Evolutionary conservation across 495 filamentous ascomycete species (phyloP).

Genomic region (Talaromyces trachyspermus): DNA sequence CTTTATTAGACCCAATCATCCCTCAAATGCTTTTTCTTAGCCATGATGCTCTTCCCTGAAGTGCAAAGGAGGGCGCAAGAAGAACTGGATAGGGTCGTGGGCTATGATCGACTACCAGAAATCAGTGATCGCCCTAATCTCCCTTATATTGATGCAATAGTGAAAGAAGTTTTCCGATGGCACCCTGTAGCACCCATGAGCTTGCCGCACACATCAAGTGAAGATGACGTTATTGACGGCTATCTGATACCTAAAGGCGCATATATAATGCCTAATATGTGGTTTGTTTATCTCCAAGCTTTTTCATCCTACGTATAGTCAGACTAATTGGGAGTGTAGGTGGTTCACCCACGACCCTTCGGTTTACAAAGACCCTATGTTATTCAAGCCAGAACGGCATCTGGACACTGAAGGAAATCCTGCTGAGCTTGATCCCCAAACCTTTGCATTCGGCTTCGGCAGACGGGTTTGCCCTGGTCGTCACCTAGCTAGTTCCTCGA

Average conservation of each 20-base stretch:
- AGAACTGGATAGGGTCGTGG: constrained; percentile 24
- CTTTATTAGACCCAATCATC: constrained; percentile 19
- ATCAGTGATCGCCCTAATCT: constrained; percentile 35
- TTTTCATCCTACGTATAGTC: neutral
- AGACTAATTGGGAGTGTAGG: no score
- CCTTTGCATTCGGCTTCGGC: constrained; percentile 29
- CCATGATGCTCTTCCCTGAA: constrained; percentile 41
- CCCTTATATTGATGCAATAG: constrained; percentile 38
- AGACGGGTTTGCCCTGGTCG: constrained; percentile 33
- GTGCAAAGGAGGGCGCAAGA: constrained; percentile 43
- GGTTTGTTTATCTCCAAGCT: constrained; percentile 4
- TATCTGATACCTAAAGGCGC: constrained; percentile 14
- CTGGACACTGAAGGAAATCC: constrained; percentile 12
- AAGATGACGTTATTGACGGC: constrained; percentile 11
- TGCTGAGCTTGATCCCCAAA: constrained; percentile 24
- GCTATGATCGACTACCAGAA: constrained; percentile 7
- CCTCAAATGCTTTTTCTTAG: constrained; percentile 35
- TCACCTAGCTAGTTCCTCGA: constrained; percentile 24
- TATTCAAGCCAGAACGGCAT: constrained; percentile 32
- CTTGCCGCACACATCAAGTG: constrained; percentile 9
- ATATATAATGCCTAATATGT: constrained; percentile 9
- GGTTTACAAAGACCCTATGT: constrained; percentile 24
- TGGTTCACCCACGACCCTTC: constrained; percentile 27
- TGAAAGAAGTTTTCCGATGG: constrained; percentile 47
- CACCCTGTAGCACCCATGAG: constrained; percentile 38